These are phyloP conservation scores for Acacia melanoxylon DNA, from an alignment of 306 rosid species.

Conservation along the genomic window DNA sequence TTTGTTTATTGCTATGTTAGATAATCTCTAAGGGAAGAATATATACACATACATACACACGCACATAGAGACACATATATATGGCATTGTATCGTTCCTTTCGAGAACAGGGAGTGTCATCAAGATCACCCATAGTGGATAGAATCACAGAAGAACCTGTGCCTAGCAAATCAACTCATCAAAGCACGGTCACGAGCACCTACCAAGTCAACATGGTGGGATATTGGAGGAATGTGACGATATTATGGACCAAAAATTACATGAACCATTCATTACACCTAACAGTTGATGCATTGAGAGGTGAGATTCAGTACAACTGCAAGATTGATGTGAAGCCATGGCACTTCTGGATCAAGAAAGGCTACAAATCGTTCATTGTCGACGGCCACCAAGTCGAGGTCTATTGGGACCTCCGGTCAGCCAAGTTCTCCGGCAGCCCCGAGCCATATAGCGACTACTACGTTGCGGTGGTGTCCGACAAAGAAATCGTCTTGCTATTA, in stretches of 20 bases:
- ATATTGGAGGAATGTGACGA: conserved; percentile 61
- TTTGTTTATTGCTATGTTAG: not conserved
- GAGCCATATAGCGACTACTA: too few species aligned
- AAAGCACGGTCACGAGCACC: conserved; percentile 75
- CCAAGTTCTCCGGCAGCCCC: too few species aligned
- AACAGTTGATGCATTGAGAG: conserved; percentile 52
- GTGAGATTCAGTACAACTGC: conserved; percentile 55
- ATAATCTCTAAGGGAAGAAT: not conserved
- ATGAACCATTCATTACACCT: conserved; percentile 66
- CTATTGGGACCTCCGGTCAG: too few species aligned
- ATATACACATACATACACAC: not conserved
- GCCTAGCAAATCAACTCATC: conserved; percentile 57
- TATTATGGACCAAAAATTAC: conserved; percentile 72
- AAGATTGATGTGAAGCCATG: too few species aligned
- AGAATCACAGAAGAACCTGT: conserved; percentile 69
- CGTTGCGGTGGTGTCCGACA: too few species aligned
- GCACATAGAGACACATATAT: not conserved
- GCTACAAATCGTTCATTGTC: too few species aligned
- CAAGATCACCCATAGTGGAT: conserved; percentile 53
- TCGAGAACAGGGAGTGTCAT: conserved; percentile 49
- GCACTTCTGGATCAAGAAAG: too few species aligned
- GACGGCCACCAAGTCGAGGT: too few species aligned
- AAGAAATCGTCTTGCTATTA: too few species aligned
- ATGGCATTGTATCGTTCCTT: conserved; percentile 57
- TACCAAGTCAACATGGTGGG: conserved; percentile 65